Evolutionary conservation across 2,329 filamentous ascomycete species (phyloP), one percentile per base, ranked within the genome.

Genomic region (Talaromyces sp.): DNA sequence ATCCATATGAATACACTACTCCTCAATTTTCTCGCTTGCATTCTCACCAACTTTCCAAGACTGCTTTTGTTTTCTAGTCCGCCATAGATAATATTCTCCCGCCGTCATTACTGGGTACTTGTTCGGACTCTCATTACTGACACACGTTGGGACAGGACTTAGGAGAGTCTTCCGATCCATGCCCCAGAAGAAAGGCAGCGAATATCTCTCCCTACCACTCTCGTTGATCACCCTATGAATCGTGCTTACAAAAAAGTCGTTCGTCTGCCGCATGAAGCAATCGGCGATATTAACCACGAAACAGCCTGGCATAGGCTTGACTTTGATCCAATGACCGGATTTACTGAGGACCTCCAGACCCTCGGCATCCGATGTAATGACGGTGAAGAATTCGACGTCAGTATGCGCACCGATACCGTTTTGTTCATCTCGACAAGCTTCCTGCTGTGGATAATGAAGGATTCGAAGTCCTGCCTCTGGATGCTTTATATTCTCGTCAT

Each of bases 261-360:
- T 79, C 1, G 78, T 79, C 70, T 75, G 75, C 35, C 75, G 70
- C 71, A 76, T 75, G 67, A 79, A 69, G 66, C 73, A 75, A 59
- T 80, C 77, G 0, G 74, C 78, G 37, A 80, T 78, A 47, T 80
- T 80, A 65, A 80, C 77, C 2, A 79, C 77, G 49, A 79, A 75
- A 1, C 77, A 74, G 1, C 73, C 77, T 3, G 72, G 70, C 5
- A 78, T 70, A 0, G 78, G 77, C 49, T 70, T 68, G 19, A 76
- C 78, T 54, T 75, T 72, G 33, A 80, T 71, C 78, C 78, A 80
- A 37, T 71, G 69, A 1, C 77, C 78, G 3, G 72, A 67, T 33
- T 75, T 76, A 63, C 74, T 78, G n/a, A 80, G 69, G 0, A 80
- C 79, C 66, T 81, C 75, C 3, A 81, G 73, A 0, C 79, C 79